These are phyloP conservation scores for Podospora tetraspora DNA, from an alignment of 495 filamentous ascomycete genomes.

Conservation along the genomic window DNA sequence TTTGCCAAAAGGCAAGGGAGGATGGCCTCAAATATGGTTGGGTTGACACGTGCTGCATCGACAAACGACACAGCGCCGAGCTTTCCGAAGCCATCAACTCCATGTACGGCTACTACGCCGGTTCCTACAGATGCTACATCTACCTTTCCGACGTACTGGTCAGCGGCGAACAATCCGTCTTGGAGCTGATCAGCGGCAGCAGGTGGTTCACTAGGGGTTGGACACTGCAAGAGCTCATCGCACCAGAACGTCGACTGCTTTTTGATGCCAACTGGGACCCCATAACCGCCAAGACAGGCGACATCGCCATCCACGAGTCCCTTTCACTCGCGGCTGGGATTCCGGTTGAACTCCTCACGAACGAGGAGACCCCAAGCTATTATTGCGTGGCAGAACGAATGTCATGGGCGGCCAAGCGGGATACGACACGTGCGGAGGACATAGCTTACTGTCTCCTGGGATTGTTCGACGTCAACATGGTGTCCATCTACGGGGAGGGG, in stretches of 20 bases:
- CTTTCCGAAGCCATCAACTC: conserved; percentile 32
- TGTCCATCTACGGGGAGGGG: not conserved
- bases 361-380: not conserved
- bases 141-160: not conserved
- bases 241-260: not conserved
- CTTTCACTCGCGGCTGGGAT: not conserved
- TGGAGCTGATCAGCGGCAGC: not conserved
- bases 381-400: not conserved
- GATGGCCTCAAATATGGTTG: conserved; percentile 29
- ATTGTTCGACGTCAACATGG: not conserved
- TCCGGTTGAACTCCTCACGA: not conserved
- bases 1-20: conserved; percentile 17
- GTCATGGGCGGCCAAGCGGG: not conserved
- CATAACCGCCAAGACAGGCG: not conserved
- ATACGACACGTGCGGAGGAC: not conserved
- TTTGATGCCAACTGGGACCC: not conserved
- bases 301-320: not conserved
- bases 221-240: not conserved
- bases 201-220: not conserved
- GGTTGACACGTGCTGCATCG: conserved; percentile 40
- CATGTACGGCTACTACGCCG: conserved; percentile 1
- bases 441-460: not conserved
- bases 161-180: not conserved
- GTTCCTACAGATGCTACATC: not conserved
- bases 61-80: conserved; percentile 40